Percentiles rank a stretch among this genome's conserved stretches.
Conservation (phyloP, 768 basidiomycete species). For the Boletus rex-veris region DNA sequence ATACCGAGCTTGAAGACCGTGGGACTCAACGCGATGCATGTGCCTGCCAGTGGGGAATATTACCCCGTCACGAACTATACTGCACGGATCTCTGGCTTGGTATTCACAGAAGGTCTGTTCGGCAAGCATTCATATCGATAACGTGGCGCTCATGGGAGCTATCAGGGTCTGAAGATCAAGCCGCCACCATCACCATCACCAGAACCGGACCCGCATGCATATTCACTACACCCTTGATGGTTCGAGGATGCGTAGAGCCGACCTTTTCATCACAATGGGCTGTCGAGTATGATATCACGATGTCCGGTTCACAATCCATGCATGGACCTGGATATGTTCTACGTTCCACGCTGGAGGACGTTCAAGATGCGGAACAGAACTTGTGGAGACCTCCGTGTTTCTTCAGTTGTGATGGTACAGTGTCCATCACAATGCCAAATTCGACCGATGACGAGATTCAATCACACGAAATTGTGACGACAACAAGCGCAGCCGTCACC, state of each 20-base stretch:
- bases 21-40: neutral
- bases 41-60: neutral
- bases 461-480: slow-evolving; percentile 1
- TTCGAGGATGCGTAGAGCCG: neutral
- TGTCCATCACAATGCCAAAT: slow-evolving; percentile 6
- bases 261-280: slow-evolving; percentile 5
- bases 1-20: neutral
- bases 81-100: neutral
- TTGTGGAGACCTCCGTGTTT: too few species aligned
- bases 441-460: slow-evolving; percentile 4
- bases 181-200: slow-evolving; percentile 1
- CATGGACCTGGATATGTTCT: neutral
- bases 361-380: neutral
- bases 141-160: neutral
- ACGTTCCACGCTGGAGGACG: neutral
- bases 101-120: neutral
- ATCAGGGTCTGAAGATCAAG: neutral
- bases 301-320: neutral
- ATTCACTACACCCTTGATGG: neutral
- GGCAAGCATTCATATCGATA: neutral
- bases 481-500: slow-evolving; percentile 3
- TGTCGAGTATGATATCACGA: neutral
- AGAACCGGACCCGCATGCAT: slow-evolving; percentile 11
- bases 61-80: neutral
- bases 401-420: rapidly evolving